Evolutionary conservation across 2,329 filamentous ascomycete species (phyloP), one percentile per base, ranked within the genome.

Genomic region (Sporothrix pseudoabietina): DNA sequence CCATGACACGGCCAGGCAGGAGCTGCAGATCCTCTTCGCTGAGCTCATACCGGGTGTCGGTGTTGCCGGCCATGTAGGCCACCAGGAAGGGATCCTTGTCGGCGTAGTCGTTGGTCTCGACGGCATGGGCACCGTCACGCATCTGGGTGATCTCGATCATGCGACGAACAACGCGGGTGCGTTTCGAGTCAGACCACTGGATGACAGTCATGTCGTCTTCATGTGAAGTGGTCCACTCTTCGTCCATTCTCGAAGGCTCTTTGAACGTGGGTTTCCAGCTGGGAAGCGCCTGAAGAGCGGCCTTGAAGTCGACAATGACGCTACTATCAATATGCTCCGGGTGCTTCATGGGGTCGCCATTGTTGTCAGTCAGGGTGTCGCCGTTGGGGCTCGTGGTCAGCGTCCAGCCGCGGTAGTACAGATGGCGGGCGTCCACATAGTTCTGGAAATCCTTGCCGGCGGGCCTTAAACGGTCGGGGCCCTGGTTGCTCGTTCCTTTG

Each of bases 341-440:
- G 32, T 72, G 71, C 22, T 44, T 54, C 30, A 74, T 73, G 19
- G 4, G 22, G 7, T 71, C 72, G 49, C 68, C 68, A 1, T 22
- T n/a, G 35, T 26, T 57, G 68, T 73, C 68, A 3, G 47, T 30
- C n/a, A 73, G 47, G 1, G 68, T 69, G 7, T 75, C 71, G 6
- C 74, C 73, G 19, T 69, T 65, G 19, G 82, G 82, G 75, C 82
- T 82, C 4, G 81, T 77, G 0, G 82, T 82, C 70, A 84, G 71
- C 0, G 82, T 84, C 83, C 83, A 84, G 0, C 80, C 82, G 26
- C 81, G 82, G 77, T 84, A 83, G 22, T 81, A 78, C 72, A 82
- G 80, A 65, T 84, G 82, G 1, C 80, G 59, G 16, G 14, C 78
- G 35, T 79, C 75, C 70, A 80, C 75, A 71, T 81, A 84, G 19